A percentile compares a stretch with the other conserved stretches of the same genome.
phyloP scores from a whole-genome alignment of 768 basidiomycete genomes.

The Zangia roseola region DNA sequence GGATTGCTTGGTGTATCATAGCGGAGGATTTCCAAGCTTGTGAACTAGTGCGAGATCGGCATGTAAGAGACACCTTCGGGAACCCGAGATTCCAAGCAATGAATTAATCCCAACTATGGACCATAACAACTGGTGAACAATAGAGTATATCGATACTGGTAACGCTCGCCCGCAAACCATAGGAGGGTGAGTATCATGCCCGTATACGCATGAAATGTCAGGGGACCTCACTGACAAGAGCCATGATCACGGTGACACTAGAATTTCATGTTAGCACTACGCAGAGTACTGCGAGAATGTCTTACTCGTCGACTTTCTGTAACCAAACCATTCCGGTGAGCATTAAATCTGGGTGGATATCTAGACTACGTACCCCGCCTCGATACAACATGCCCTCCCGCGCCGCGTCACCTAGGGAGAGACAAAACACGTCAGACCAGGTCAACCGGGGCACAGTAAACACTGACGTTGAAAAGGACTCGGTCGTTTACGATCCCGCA shows the following conservation, averaged over 20 bases:
- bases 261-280: conserved; percentile 9
- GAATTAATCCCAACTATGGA: too few species aligned
- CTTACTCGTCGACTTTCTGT: conserved; percentile 83
- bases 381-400: conserved; percentile 62
- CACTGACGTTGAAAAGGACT: conserved; percentile 75
- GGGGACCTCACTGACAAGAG: conserved; percentile 62
- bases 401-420: conserved; percentile 54
- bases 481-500: conserved; percentile 60
- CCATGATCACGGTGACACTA: conserved; percentile 72
- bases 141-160: not conserved
- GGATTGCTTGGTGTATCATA: conserved; percentile 32
- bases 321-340: conserved; percentile 2
- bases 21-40: conserved; percentile 14
- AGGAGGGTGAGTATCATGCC: not conserved
- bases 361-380: conserved; percentile 64
- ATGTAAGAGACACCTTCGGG: not conserved
- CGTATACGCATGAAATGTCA: conserved; percentile 20
- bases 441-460: not conserved
- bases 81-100: not conserved
- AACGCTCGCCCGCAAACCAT: not conserved
- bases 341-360: conserved; percentile 3
- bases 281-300: conserved; percentile 6
- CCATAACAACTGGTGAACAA: not conserved
- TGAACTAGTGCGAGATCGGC: conserved; percentile 2
- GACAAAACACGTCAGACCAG: conserved; percentile 4